Evolutionary conservation across 31 red algal species (phyloP).

Genomic region (Pterothamnion heteromorphum): DNA sequence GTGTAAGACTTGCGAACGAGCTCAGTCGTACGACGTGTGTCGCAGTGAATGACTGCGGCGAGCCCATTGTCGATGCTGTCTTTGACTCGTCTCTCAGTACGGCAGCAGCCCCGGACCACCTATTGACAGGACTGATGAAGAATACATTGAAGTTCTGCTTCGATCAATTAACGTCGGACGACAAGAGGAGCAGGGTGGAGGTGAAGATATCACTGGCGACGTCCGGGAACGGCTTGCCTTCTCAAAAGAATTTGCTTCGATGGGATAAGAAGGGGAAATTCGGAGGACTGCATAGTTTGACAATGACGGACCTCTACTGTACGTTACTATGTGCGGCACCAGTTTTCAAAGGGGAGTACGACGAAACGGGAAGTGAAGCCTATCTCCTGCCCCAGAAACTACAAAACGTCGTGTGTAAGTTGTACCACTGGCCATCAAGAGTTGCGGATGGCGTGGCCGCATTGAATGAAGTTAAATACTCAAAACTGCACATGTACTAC

Average conservation of each 20-base stretch:
- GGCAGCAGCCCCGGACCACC: background rate
- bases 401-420: background rate
- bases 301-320: background rate
- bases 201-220: background rate
- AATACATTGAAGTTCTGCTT: constrained; percentile 13
- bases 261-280: constrained; percentile 14
- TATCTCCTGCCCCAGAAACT: background rate
- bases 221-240: background rate
- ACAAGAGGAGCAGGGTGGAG: background rate
- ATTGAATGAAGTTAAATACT: background rate
- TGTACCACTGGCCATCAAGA: constrained; percentile 26
- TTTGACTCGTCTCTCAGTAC: background rate
- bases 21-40: background rate
- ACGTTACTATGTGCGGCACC: constrained; percentile 12
- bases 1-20: background rate
- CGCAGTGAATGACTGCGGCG: background rate
- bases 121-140: background rate
- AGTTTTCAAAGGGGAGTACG: background rate
- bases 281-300: background rate
- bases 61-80: background rate
- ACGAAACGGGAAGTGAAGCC: background rate
- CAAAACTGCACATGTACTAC: background rate
- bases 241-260: background rate
- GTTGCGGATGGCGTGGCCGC: background rate
- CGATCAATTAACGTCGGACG: background rate